Evolutionary conservation across 495 filamentous ascomycete species (phyloP), one percentile per base, ranked within the genome.

Genomic region (Neohortaea acidophila): DNA sequence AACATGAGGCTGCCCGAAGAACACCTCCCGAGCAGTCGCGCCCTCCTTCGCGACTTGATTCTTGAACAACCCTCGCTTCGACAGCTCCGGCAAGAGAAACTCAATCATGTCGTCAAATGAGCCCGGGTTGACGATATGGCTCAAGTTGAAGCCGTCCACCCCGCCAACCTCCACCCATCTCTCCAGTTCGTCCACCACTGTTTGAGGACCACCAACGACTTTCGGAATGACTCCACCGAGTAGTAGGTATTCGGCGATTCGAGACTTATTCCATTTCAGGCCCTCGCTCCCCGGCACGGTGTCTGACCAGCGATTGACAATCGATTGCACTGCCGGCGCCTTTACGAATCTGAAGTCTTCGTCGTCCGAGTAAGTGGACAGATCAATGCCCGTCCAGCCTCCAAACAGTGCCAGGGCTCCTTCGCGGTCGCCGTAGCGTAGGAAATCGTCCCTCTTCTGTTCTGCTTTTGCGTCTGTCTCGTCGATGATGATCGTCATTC

Each of bases 361-460:
- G 8, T 73, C 66, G 15, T 74, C 70, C 0, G 56, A 55, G 44
- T 73, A 73, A 36, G 53, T 39, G 15, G 53, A 43, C 1, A 73
- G 55, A 51, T 77, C 71, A 14, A 74, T 62, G 2, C 69, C 71
- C 5, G 70, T 72, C 70, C 71, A 75, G 10, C 70, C 72, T 7
- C 70, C 69, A 49, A 74, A 75, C 26, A 75, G 49, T 5, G 70
- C 69, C 21, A 72, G 51, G 3, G 66, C 71, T 1, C 72, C 73
- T 48, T 75, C 70, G 12, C 52, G 54, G 30, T 68, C 68, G 8
- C 64, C 69, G 48, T 73, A 73, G 27, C 58, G 48, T 7, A 61
- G 33, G 30, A 60, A 65, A 13, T 70, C 67, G 0, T 54, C 56
- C 10, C 62, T 50, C 48, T 73, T 73, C 0, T 51, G 63, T 21